These are phyloP conservation scores for Aureobasidium vineae DNA, from an alignment of 2,329 filamentous ascomycete species.

Conservation along the genomic window DNA sequence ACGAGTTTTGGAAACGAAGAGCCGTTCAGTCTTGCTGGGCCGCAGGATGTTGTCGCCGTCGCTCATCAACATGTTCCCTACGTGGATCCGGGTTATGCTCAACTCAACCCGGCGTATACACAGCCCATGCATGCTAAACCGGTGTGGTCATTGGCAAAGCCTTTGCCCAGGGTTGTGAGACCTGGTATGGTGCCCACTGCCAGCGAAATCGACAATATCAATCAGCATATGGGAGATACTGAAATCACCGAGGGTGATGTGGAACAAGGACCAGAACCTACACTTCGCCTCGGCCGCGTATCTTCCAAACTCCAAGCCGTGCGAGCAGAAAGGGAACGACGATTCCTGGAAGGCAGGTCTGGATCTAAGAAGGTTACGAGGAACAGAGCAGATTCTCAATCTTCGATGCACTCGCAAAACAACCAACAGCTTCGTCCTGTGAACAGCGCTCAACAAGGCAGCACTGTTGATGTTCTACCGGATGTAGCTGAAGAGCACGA, in stretches of 20 bases:
- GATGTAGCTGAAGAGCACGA: conserved; percentile 13
- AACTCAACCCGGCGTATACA: conserved; percentile 20
- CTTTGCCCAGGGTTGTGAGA: conserved; percentile 19
- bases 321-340: conserved; percentile 15
- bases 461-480: conserved; percentile 1
- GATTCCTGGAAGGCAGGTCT: conserved; percentile 7
- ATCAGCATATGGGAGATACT: background rate
- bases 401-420: conserved; percentile 4
- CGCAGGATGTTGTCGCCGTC: conserved; percentile 1
- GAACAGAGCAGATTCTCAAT: conserved; percentile 11
- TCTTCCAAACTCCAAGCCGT: conserved; percentile 14
- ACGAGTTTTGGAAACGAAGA: conserved; percentile 1
- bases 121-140: conserved; percentile 18
- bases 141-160: conserved; percentile 20
- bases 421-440: background rate
- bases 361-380: background rate
- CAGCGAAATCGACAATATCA: conserved; percentile 5
- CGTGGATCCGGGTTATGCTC: conserved; percentile 25
- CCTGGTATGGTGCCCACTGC: conserved; percentile 25
- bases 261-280: conserved; percentile 20
- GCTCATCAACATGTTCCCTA: conserved; percentile 20
- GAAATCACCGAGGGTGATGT: conserved; percentile 21
- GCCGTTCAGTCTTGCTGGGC: conserved; percentile 15
- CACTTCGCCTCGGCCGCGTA: conserved; percentile 12
- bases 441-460: conserved; percentile 7